Evolutionary conservation across 768 basidiomycete species (phyloP).

Genomic region (Thelephora ganbajun): DNA sequence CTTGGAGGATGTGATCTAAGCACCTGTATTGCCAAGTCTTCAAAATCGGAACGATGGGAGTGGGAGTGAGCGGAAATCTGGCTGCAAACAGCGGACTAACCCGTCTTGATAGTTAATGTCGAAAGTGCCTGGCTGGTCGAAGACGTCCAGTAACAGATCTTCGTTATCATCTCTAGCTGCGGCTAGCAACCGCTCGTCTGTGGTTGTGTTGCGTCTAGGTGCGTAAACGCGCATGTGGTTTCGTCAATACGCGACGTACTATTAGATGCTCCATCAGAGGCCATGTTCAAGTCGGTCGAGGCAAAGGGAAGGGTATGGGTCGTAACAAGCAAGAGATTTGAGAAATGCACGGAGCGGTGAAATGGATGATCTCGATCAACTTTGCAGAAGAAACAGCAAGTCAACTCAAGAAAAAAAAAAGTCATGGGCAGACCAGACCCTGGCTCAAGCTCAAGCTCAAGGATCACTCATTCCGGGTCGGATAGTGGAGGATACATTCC

Average conservation of each 20-base stretch:
- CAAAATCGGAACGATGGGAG: not conserved
- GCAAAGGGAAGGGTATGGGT: no score
- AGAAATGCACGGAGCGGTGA: no score
- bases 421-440: no score
- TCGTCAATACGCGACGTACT: not conserved
- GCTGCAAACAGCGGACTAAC: slow-evolving; percentile 27
- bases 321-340: no score
- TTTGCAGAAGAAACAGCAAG: no score
- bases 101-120: slow-evolving; percentile 73
- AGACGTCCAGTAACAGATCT: slow-evolving; percentile 47
- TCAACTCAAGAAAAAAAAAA: no score
- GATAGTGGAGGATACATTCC: no score
- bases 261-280: not conserved
- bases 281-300: no score
- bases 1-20: slow-evolving; percentile 11
- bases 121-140: slow-evolving; percentile 33
- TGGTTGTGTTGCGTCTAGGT: not conserved
- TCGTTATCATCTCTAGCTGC: slow-evolving; percentile 66
- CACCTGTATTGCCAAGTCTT: slow-evolving; percentile 69
- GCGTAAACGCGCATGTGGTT: not conserved
- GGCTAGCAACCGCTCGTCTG: slow-evolving; percentile 60
- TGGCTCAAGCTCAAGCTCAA: no score
- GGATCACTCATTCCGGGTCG: no score
- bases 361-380: no score
- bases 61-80: not conserved